Base-by-base conservation (phyloP, 768 basidiomycete species). In the Coprinopsis cinerea region DNA sequence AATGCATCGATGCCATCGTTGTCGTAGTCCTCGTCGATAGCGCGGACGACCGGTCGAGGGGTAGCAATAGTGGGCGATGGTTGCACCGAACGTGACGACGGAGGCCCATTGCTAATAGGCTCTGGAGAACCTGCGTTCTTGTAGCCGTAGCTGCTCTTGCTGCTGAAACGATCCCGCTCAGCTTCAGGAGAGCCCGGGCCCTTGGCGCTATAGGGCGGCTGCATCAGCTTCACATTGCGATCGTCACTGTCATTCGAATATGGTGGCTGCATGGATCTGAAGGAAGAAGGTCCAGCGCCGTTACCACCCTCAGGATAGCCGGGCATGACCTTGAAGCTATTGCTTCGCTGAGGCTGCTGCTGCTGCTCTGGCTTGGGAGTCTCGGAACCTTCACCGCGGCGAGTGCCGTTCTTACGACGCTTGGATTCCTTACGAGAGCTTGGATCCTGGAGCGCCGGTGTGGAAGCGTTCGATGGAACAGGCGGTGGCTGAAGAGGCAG, bases 1-100 rank as follows among this genome's bases (percentile, higher is more conserved):
- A 96, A 69, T 0, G 88, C 81, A 56, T 92, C 91, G 3, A 89
- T 88, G 20, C 86, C 88, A 22, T 73, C 74, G 64, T 93, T 93
- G 57, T 98, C 93, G 57, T 96, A 96, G 58, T 96, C 88, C 57
- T 98, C 93, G 59, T 96, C 92, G 15, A 94, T 77, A 1, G 78
- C 68, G 5, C 93, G 76, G 10, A 81, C 71, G 5, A 84, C 82
- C 15, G 81, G 77, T 30, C 78, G 67, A 46, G 81, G 76, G 5
- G 76, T 74, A 17, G 73, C 76, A 50, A 75, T 79, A 1, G 79
- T 87, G 1, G 87, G 85, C 25, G 83, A 87, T 1, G 85, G 86
- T 56, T 86, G 85, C 34, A 82, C 70, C 1, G 85, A 87, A 24
- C 84, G 70, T 32, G 78, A 78, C 1, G 81, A 80, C 1, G 78